Percentiles rank a stretch among this genome's conserved stretches.
Evolutionary conservation across 2,329 filamentous ascomycete species (phyloP).

Genomic region (Exophiala bonariae): DNA sequence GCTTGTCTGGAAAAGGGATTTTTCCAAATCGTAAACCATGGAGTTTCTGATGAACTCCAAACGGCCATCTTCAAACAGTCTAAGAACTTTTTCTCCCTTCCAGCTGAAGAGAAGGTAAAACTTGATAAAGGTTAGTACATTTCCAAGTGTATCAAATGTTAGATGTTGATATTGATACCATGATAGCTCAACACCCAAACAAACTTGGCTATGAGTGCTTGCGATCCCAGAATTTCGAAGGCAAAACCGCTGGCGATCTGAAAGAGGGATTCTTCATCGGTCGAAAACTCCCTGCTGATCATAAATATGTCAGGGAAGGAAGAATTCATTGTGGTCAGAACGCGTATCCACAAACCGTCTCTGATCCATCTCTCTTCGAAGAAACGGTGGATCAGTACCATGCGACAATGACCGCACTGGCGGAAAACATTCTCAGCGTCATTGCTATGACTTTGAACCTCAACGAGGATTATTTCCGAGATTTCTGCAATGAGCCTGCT

Average conservation of each 20-base stretch:
- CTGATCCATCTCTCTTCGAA: constrained; percentile 11
- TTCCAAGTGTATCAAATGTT: background rate
- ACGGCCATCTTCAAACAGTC: constrained; percentile 41
- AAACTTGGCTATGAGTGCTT: constrained; percentile 31
- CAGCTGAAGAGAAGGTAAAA: constrained; percentile 25
- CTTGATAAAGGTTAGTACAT: constrained; percentile 27
- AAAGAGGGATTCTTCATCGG: constrained; percentile 33
- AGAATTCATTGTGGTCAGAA: constrained; percentile 29
- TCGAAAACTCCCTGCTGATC: constrained; percentile 20
- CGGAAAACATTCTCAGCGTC: constrained; percentile 23
- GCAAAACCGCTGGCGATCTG: constrained; percentile 26
- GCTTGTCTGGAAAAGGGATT: constrained; percentile 52
- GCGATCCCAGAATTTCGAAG: constrained; percentile 31
- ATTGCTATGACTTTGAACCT: constrained; percentile 22
- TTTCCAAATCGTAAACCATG: constrained; percentile 54
- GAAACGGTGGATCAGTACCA: constrained; percentile 19
- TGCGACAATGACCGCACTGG: constrained; percentile 21
- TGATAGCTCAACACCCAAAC: constrained; percentile 8
- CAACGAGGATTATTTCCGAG: constrained; percentile 22
- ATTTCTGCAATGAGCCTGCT: constrained; percentile 26
- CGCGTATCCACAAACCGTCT: constrained; percentile 8
- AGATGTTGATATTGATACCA: background rate
- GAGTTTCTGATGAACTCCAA: constrained; percentile 43
- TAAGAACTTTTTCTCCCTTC: constrained; percentile 50
- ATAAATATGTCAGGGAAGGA: constrained; percentile 21